Evolutionary conservation across 139 green algal genomes (phyloP), one percentile per base, ranked within the genome.

Genomic region (Chlamydomonas incerta): DNA sequence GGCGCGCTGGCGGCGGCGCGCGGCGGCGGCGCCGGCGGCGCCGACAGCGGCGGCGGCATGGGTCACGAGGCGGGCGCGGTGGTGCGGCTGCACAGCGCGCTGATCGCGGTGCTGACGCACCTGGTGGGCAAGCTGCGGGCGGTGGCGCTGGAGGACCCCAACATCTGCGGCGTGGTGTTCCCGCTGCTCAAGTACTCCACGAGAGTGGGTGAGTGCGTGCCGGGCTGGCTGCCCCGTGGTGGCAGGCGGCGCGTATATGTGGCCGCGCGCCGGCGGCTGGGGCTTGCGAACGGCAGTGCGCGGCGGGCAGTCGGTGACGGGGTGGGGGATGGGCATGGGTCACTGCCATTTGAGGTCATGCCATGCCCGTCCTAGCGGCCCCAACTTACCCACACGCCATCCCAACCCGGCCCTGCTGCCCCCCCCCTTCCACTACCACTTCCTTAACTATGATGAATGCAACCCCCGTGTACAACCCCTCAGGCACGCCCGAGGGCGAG

Each of bases 41-140:
- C 55, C 11, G 37, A 34, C 75, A 34, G 50, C 26, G 72, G 75
- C 62, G n/a, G 74, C 26, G 80, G 81, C 15, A 50, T 24, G 23
- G 68, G 72, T 23, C 85, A 70, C 9, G 87, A 92, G 69, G 76
- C 89, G 0, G 93, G 94, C 37, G 87, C 91, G 9, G 73, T 93
- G 31, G 88, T 93, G 17, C 90, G 94, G 31, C 88, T 97, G 69
- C 94, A 97, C 83, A 88, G 62, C 18, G 88, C 92, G 14, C 82
- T 97, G 33, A 94, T 97, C 21, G 93, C 92, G 10, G 93, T 95
- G 63, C 81, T 96, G 18, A 94, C 91, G 2, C 94, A 97, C 84
- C 86, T 96, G 35, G 77, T 97, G 0, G 85, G 87, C 70, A 92
- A 94, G 58, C 87, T 96, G 63, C 85, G 91, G 14, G 62, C 62